A percentile compares a stretch with the other conserved stretches of the same genome.
These are phyloP conservation scores for Cylindrodendrum hubeiense DNA, from an alignment of 2,329 filamentous ascomycete species.

Conservation along the genomic window DNA sequence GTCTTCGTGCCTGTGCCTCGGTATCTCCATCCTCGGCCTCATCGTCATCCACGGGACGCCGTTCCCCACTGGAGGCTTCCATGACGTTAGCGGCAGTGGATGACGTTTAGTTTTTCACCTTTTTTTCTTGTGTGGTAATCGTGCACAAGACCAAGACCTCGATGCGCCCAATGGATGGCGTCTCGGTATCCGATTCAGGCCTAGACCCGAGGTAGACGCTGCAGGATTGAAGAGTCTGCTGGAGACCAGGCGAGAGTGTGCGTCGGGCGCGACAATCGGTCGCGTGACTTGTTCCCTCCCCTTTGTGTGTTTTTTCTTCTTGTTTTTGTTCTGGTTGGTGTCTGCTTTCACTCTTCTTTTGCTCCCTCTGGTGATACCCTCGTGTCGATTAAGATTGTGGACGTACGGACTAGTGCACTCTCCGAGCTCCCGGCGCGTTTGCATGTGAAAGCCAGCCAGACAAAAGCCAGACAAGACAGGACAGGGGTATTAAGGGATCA, in stretches of 20 bases:
- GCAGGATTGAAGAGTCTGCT: neutral
- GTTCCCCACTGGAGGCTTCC: neutral
- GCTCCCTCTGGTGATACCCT: neutral
- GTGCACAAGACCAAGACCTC: slow-evolving; percentile 40
- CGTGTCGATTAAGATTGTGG: neutral
- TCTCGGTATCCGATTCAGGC: slow-evolving; percentile 41
- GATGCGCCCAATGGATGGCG: neutral
- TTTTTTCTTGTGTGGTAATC: slow-evolving; percentile 32
- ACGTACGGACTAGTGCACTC: neutral
- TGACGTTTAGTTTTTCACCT: slow-evolving; percentile 29
- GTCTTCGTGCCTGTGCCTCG: neutral
- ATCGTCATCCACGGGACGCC: neutral
- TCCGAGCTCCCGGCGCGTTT: slow-evolving; percentile 9
- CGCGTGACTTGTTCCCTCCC: slow-evolving; percentile 39
- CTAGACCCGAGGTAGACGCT: slow-evolving; percentile 27
- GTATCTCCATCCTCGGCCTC: neutral
- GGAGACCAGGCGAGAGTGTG: slow-evolving; percentile 5
- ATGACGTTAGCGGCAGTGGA: slow-evolving; percentile 12
- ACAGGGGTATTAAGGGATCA: slow-evolving; percentile 10
- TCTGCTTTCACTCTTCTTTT: neutral
- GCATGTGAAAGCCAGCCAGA: slow-evolving; percentile 34
- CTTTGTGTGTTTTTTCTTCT: slow-evolving; percentile 12
- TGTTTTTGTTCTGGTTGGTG: neutral
- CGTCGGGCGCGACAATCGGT: slow-evolving; percentile 21
- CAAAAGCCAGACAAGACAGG: neutral